A percentile compares a stretch with the other conserved stretches of the same genome.
phyloP scores from a whole-genome alignment of 441 rosid genomes.

The Euphorbia neoarborescens region DNA sequence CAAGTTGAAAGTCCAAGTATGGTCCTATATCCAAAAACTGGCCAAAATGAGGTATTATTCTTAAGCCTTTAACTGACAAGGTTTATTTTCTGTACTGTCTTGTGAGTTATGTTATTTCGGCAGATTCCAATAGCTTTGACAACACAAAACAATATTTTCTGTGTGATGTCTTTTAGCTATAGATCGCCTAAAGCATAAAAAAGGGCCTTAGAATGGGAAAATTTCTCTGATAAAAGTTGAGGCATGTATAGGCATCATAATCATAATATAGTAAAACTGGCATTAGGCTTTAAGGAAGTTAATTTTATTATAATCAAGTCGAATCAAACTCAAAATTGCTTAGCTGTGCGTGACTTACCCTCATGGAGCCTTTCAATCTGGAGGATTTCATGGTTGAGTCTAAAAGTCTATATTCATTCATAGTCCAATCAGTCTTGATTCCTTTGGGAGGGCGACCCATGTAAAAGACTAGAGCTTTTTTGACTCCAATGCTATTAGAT shows the following conservation, averaged over 20 bases:
- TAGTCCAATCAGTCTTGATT: constrained; percentile 48
- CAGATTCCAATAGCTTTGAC: not conserved
- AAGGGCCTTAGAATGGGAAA: no score
- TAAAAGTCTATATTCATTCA: constrained; percentile 44
- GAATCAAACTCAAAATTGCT: no score
- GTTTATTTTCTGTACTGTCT: not conserved
- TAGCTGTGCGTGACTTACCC: constrained; percentile 13
- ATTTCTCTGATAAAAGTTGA: no score
- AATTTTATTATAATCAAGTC: no score
- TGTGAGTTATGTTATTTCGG: not conserved
- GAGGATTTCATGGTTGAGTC: constrained; percentile 32
- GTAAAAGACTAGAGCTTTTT: constrained; percentile 45
- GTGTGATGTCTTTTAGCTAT: no score
- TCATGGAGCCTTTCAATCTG: constrained; percentile 36
- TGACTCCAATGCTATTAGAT: constrained; percentile 33
- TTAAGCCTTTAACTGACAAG: not conserved
- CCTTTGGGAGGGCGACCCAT: constrained; percentile 42
- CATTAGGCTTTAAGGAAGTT: no score
- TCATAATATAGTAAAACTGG: no score
- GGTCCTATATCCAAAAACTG: not conserved
- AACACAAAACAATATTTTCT: not conserved
- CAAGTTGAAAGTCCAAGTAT: not conserved
- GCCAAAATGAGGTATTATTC: not conserved
- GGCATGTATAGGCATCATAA: no score
- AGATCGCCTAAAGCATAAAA: no score